Base-by-base conservation (phyloP, 2,329 filamentous ascomycete genomes). In the Metarhizium album region DNA sequence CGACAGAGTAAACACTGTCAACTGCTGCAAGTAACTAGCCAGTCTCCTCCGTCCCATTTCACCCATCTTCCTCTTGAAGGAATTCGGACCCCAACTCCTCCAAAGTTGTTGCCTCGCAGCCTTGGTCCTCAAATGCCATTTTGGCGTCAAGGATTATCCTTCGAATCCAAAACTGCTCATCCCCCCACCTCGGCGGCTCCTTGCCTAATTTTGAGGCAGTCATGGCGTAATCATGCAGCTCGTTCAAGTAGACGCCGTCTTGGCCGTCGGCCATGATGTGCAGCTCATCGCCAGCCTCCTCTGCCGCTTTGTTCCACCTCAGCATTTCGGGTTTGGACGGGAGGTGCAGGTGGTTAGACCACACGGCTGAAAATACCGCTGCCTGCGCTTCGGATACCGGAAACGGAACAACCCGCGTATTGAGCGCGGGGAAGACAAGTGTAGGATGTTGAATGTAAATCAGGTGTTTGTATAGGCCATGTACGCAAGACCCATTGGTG, bases 371-470 rank as follows among this genome's bases (percentile, higher is more conserved):
- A 45, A 94, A 74, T 0, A 87, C 78, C 0, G 90, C 85, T 1
- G 82, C 82, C 66, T 96, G 90, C 5, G 80, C 82, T 68, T 96
- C 89, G 0, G 83, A 77, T 1, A 93, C 60, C 0, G 87, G 84
- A 63, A 95, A 95, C 0, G 91, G 91, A n/a, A 94, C 85, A n/a
- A 93, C 80, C 57, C 85, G 86, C 62, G 90, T 84, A 16, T 86
- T 83, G 38, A 96, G 72, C 0, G 79, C 81, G 0, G 86, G 75
- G 62, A 96, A 90, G 1, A 80, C 84, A 1, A 97, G 72, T 0
- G 87, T 93, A 1, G 90, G 89, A 53, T 88, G 79, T 1, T 79
- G 71, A 3, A 84, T 82, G 63, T 84, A 82, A 64, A 96, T 84
- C 9, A 96, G 60, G 59, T 97, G 89, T 57, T 88, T 75, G 64